phyloP scores from a whole-genome alignment of 768 basidiomycete species.

The Hericium erinaceus region DNA sequence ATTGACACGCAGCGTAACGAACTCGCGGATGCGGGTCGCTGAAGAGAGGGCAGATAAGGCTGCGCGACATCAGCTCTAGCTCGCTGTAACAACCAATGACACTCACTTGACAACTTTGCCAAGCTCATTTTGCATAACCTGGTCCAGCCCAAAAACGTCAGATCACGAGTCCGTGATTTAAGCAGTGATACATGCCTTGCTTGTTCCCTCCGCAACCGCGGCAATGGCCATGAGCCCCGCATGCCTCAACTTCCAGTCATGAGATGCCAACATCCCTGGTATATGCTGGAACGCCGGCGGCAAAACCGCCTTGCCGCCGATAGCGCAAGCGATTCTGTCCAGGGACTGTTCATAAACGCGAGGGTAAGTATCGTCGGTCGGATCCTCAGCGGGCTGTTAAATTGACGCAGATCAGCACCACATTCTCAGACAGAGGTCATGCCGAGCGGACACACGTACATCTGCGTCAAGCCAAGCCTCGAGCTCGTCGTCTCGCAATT shows the following conservation, averaged over 20 bases:
- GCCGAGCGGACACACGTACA: conserved; percentile 35
- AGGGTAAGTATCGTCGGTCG: conserved; percentile 57
- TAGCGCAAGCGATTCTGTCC: conserved; percentile 71
- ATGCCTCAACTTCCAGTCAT: conserved; percentile 80
- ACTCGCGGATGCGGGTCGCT: conserved; percentile 69
- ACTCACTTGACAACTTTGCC: conserved; percentile 75
- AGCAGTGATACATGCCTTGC: conserved; percentile 34
- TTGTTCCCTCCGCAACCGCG: conserved; percentile 77
- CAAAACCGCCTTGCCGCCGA: conserved; percentile 67
- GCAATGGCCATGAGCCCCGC: conserved; percentile 85
- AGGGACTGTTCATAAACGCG: conserved; percentile 76
- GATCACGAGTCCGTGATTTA: not conserved
- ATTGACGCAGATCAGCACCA: not conserved
- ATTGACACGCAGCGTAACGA: conserved; percentile 75
- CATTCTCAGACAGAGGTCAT: not conserved
- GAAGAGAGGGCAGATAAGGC: conserved; percentile 72
- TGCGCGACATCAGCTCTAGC: conserved; percentile 17
- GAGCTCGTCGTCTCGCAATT: conserved; percentile 55
- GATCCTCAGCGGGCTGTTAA: conserved; percentile 50
- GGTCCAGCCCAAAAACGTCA: not conserved
- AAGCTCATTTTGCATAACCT: conserved; percentile 77
- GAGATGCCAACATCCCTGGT: conserved; percentile 70
- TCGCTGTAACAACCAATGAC: not conserved
- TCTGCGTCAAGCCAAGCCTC: conserved; percentile 66
- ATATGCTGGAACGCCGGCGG: conserved; percentile 79